Conservation (phyloP, 345 rosid genomes). For the Linum trigynum region DNA sequence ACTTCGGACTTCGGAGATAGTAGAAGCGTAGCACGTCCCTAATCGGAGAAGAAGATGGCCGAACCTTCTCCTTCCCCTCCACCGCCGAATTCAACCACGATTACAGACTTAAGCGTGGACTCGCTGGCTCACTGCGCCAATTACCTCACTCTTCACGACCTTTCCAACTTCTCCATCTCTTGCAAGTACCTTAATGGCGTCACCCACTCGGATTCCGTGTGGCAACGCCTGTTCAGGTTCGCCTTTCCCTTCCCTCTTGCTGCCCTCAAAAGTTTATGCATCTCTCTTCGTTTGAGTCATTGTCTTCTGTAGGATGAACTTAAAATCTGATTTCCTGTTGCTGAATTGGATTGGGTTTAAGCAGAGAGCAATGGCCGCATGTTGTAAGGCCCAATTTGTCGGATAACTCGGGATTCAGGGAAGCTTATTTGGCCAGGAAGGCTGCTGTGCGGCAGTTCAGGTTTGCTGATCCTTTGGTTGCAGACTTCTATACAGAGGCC, state of each 20-base stretch:
- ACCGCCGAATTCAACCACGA: slow-evolving; percentile 12
- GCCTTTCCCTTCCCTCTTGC: neutral
- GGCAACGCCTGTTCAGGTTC: slow-evolving; percentile 42
- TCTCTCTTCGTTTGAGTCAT: neutral
- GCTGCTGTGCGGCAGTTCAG: slow-evolving; percentile 40
- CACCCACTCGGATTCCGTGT: slow-evolving; percentile 44
- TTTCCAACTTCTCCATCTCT: slow-evolving; percentile 41
- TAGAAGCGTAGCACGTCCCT: no score
- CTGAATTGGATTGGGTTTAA: neutral
- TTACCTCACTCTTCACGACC: slow-evolving; percentile 34
- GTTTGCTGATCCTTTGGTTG: slow-evolving; percentile 38
- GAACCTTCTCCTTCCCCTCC: neutral
- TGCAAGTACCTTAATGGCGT: slow-evolving; percentile 35
- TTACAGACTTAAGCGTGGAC: slow-evolving; percentile 43
- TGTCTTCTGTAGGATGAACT: no score
- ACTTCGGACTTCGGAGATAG: no score
- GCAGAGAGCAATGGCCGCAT: slow-evolving; percentile 45
- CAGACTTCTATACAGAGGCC: slow-evolving; percentile 13
- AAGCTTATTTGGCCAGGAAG: slow-evolving; percentile 37
- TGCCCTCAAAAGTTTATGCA: neutral
- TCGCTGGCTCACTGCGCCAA: slow-evolving; percentile 40
- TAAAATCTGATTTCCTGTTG: neutral
- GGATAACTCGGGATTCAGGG: slow-evolving; percentile 27
- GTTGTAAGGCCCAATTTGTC: slow-evolving; percentile 10
- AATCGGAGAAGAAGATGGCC: neutral